phyloP scores from a whole-genome alignment of 805 yeast species.

The Monosporozyma aerobia region DNA sequence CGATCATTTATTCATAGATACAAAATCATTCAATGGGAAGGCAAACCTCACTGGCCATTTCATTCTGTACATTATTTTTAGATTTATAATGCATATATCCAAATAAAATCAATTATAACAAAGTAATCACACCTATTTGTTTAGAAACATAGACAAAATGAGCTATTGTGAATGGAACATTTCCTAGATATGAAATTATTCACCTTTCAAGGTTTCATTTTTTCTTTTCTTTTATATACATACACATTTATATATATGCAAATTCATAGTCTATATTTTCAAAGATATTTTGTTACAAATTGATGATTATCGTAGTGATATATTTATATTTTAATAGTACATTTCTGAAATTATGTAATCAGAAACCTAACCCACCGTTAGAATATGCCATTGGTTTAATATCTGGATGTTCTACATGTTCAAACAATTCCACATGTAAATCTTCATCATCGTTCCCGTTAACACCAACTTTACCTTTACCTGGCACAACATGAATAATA shows the following conservation, averaged over 20 bases:
- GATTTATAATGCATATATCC: constrained; percentile 1
- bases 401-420: constrained; percentile 83
- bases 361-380: constrained; percentile 36
- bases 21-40: neutral
- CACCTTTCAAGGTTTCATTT: no score
- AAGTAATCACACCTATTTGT: neutral
- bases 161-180: neutral
- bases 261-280: neutral
- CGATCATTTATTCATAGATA: neutral
- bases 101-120: neutral
- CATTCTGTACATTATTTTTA: neutral
- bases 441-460: constrained; percentile 37
- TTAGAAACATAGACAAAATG: neutral
- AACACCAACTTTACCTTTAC: constrained; percentile 31
- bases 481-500: constrained; percentile 55
- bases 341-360: neutral
- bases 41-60: neutral
- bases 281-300: neutral
- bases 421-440: constrained; percentile 52
- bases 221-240: neutral
- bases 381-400: constrained; percentile 93
- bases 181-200: neutral
- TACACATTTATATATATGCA: neutral
- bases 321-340: neutral
- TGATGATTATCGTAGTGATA: neutral